Conservation (phyloP, 768 basidiomycete genomes). For the Termitomyces sp. region DNA sequence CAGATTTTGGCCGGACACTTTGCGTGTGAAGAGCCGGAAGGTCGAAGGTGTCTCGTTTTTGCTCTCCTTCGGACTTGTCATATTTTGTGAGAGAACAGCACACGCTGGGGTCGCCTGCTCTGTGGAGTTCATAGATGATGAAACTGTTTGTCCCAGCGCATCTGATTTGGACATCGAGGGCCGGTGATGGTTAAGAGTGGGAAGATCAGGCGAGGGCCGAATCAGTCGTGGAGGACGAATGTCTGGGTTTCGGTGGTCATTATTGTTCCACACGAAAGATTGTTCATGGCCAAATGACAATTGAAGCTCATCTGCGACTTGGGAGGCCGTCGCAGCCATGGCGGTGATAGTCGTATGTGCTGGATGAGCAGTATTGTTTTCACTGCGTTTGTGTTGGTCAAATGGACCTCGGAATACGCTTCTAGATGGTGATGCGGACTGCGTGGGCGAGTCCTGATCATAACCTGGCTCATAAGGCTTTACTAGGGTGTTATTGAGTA, state of each 20-base stretch:
- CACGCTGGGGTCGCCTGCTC: not conserved
- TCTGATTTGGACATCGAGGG: not conserved
- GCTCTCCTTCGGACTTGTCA: not conserved
- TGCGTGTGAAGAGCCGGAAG: constrained; percentile 7
- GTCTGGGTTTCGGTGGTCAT: not conserved
- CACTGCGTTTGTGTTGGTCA: not conserved
- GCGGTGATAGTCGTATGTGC: not conserved
- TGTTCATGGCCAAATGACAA: not conserved
- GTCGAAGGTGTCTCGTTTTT: not conserved
- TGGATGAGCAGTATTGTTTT: not conserved
- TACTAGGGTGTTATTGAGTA: constrained; percentile 20
- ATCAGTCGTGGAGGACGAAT: not conserved
- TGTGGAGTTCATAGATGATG: not conserved
- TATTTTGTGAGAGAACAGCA: not conserved
- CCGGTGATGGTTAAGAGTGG: not conserved
- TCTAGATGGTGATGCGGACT: constrained; percentile 8
- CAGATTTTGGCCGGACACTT: constrained; percentile 5
- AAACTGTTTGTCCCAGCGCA: not conserved
- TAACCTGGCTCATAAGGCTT: constrained; percentile 16
- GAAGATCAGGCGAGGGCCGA: not conserved
- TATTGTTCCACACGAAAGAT: not conserved
- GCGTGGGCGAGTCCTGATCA: constrained; percentile 19
- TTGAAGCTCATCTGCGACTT: not conserved
- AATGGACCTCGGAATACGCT: constrained; percentile 4
- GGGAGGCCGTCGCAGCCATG: not conserved